Evolutionary conservation across 495 filamentous ascomycete species (phyloP).

Genomic region (Antarctomyces pellizariae): DNA sequence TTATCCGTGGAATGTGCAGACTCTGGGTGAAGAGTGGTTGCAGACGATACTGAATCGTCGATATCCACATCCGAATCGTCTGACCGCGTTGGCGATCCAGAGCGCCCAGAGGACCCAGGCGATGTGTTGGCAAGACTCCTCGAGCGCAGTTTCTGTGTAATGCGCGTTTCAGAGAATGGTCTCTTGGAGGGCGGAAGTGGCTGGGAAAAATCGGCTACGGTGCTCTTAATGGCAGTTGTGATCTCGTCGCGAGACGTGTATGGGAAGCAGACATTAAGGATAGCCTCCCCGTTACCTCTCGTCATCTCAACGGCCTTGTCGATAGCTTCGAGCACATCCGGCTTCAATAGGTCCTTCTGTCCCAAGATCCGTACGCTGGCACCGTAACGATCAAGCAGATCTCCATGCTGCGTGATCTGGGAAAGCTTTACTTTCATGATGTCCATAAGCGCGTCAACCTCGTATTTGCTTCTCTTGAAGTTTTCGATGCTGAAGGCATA

Average conservation of each 20-base stretch:
- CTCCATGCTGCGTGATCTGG: slow-evolving; percentile 80
- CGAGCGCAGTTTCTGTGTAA: slow-evolving; percentile 58
- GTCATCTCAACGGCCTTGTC: slow-evolving; percentile 68
- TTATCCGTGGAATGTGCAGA: slow-evolving; percentile 6
- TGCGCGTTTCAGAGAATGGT: slow-evolving; percentile 67
- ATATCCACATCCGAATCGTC: slow-evolving; percentile 5
- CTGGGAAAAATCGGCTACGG: slow-evolving; percentile 59
- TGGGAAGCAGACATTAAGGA: slow-evolving; percentile 91
- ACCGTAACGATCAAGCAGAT: slow-evolving; percentile 80
- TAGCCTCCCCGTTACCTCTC: slow-evolving; percentile 55
- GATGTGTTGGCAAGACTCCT: slow-evolving; percentile 18
- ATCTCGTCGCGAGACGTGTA: slow-evolving; percentile 96
- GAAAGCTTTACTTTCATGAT: slow-evolving; percentile 86
- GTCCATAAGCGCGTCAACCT: slow-evolving; percentile 93
- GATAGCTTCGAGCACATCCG: slow-evolving; percentile 70
- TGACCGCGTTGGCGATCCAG: slow-evolving; percentile 9
- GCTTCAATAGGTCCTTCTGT: slow-evolving; percentile 52
- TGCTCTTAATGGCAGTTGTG: slow-evolving; percentile 67
- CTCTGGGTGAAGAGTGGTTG: slow-evolving; percentile 12
- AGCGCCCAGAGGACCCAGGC: slow-evolving; percentile 5
- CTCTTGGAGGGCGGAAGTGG: slow-evolving; percentile 35
- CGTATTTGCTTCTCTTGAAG: slow-evolving; percentile 94
- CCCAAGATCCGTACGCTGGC: slow-evolving; percentile 68
- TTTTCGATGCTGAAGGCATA: slow-evolving; percentile 99
- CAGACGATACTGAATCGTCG: slow-evolving; percentile 10